These are phyloP conservation scores for Spergularia marina DNA, from an alignment of 148 eudicot genomes.

Conservation along the genomic window DNA sequence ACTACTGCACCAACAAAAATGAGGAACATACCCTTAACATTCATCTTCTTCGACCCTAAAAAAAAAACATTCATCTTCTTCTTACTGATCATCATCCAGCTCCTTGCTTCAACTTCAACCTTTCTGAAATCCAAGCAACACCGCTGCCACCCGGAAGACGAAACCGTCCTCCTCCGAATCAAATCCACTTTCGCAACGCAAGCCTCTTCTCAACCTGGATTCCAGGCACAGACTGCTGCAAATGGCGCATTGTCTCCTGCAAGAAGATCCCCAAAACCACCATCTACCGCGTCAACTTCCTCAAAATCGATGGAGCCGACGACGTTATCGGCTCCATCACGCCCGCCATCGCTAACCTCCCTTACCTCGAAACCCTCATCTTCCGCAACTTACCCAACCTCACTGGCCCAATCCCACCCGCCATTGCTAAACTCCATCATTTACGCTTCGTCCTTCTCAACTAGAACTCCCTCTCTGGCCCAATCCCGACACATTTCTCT, in stretches of 20 bases:
- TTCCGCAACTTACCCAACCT: conserved; percentile 36
- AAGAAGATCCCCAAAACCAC: conserved; percentile 22
- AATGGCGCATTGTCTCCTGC: conserved; percentile 33
- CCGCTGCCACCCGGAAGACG: conserved; percentile 39
- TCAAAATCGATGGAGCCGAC: conserved; percentile 20
- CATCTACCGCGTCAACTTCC: conserved; percentile 33
- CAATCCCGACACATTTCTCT: conserved; percentile 37
- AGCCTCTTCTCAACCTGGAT: conserved; percentile 34
- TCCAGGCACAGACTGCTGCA: conserved; percentile 34
- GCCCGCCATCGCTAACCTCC: conserved; percentile 29
- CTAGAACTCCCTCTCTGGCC: conserved; percentile 36
- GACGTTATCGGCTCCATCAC: conserved; percentile 35
- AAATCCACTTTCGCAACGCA: conserved; percentile 24
- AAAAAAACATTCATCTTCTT: conserved; percentile 9
- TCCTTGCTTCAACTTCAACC: conserved; percentile 12
- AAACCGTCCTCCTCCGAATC: conserved; percentile 34
- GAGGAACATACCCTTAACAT: neutral
- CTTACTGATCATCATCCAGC: neutral
- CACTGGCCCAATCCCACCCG: conserved; percentile 36
- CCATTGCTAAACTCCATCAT: conserved; percentile 32
- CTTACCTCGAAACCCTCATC: conserved; percentile 31
- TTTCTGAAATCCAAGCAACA: neutral
- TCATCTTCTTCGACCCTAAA: conserved; percentile 16
- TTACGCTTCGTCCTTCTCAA: conserved; percentile 30
- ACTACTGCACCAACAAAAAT: no score